Evolutionary conservation across 2,329 filamentous ascomycete genomes (phyloP).

Genomic region (Penicillium hordei): DNA sequence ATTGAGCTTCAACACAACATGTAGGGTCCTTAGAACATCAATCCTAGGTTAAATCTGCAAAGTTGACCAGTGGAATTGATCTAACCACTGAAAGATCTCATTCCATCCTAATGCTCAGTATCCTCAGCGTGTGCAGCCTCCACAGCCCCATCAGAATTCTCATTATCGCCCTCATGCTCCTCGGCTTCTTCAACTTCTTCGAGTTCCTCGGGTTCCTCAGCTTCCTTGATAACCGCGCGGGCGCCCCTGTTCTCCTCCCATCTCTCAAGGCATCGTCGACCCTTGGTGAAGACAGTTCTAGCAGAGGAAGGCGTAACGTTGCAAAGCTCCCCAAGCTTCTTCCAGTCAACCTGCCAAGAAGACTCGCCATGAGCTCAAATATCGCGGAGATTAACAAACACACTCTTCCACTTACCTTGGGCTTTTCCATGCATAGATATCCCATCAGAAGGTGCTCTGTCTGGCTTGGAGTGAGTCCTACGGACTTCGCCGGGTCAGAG

Average conservation of each 20-base stretch:
- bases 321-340: background rate
- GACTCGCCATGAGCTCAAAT: background rate
- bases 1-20: background rate
- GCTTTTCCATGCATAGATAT: background rate
- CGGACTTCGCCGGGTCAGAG: background rate
- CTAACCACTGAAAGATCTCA: background rate
- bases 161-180: accelerated
- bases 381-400: background rate
- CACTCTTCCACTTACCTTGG: background rate
- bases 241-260: background rate
- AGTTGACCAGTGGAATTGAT: too few relatives aligned
- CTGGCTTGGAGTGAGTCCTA: background rate
- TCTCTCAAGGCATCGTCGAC: background rate
- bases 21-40: background rate
- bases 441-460: background rate
- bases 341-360: background rate
- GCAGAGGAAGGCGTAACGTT: background rate
- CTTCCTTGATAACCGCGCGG: too few relatives aligned
- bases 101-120: background rate
- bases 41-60: too few relatives aligned
- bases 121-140: background rate
- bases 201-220: too few relatives aligned
- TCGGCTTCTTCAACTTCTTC: accelerated
- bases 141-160: background rate
- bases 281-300: background rate